A percentile compares a stretch with the other conserved stretches of the same genome.
phyloP scores from a whole-genome alignment of 2,329 filamentous ascomycete genomes.

The Aspergillus fijiensis region DNA sequence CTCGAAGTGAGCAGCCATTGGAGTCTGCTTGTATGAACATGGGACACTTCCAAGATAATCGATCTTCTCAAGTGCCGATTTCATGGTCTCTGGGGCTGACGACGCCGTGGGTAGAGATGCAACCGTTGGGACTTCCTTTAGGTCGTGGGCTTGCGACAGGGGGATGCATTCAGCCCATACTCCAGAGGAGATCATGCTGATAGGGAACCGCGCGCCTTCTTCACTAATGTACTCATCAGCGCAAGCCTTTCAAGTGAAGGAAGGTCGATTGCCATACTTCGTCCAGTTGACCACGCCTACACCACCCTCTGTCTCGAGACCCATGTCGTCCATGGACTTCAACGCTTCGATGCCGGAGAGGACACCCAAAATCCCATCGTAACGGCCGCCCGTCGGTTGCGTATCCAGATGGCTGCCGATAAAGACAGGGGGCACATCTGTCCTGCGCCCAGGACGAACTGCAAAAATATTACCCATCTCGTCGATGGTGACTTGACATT shows the following conservation, averaged over 20 bases:
- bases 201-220: slow-evolving; percentile 77
- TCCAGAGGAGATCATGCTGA: slow-evolving; percentile 70
- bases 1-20: slow-evolving; percentile 76
- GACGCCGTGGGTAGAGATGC: slow-evolving; percentile 46
- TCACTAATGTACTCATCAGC: slow-evolving; percentile 52
- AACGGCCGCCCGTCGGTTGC: slow-evolving; percentile 52
- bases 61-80: slow-evolving; percentile 68
- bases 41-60: slow-evolving; percentile 64
- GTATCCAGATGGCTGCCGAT: slow-evolving; percentile 70
- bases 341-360: slow-evolving; percentile 72
- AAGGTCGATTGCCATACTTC: slow-evolving; percentile 24
- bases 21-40: slow-evolving; percentile 58
- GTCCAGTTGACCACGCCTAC: slow-evolving; percentile 68
- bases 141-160: slow-evolving; percentile 59
- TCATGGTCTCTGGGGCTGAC: slow-evolving; percentile 61
- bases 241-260: background rate
- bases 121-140: slow-evolving; percentile 59
- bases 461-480: slow-evolving; percentile 81
- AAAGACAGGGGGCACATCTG: slow-evolving; percentile 62
- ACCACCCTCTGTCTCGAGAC: slow-evolving; percentile 67
- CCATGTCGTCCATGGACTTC: slow-evolving; percentile 64
- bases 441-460: slow-evolving; percentile 60
- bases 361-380: slow-evolving; percentile 69
- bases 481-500: slow-evolving; percentile 68
- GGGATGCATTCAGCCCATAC: slow-evolving; percentile 73